Evolutionary conservation across 2,329 filamentous ascomycete species (phyloP).

Genomic region (Diplocarpon rosae): DNA sequence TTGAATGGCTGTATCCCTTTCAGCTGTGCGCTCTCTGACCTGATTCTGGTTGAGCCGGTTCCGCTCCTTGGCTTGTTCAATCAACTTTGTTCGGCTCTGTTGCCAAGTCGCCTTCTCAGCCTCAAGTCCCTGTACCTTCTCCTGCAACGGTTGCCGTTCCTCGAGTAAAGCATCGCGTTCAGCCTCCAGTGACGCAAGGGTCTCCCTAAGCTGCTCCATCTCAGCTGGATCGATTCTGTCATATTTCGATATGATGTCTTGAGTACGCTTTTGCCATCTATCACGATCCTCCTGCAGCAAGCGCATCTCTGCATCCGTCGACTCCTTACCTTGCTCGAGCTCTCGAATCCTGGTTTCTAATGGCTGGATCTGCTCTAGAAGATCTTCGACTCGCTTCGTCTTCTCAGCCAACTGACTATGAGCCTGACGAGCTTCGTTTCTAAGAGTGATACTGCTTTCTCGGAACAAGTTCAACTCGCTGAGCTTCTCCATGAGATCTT

Average conservation of each 20-base stretch:
- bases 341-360: conserved; percentile 71
- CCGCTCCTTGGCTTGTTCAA: conserved; percentile 53
- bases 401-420: conserved; percentile 68
- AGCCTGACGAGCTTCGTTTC: conserved; percentile 72
- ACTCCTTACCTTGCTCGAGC: conserved; percentile 70
- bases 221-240: conserved; percentile 91
- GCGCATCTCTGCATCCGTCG: conserved; percentile 59
- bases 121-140: conserved; percentile 42
- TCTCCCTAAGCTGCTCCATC: conserved; percentile 77
- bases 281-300: conserved; percentile 86
- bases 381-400: conserved; percentile 60
- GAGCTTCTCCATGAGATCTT: conserved; percentile 85
- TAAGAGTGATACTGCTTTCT: conserved; percentile 84
- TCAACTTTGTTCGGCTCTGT: conserved; percentile 40
- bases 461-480: conserved; percentile 94
- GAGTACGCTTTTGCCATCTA: conserved; percentile 88
- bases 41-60: conserved; percentile 43
- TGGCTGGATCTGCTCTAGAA: conserved; percentile 68
- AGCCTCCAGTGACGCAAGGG: conserved; percentile 52
- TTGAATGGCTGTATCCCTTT: conserved; percentile 28
- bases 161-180: conserved; percentile 44
- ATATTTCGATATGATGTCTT: conserved; percentile 92
- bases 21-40: conserved; percentile 40
- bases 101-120: conserved; percentile 44
- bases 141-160: conserved; percentile 36